A percentile compares a stretch with the other conserved stretches of the same genome.
Conservation (phyloP, 2,329 filamentous ascomycete genomes). For the Raffaelea albimanens region DNA sequence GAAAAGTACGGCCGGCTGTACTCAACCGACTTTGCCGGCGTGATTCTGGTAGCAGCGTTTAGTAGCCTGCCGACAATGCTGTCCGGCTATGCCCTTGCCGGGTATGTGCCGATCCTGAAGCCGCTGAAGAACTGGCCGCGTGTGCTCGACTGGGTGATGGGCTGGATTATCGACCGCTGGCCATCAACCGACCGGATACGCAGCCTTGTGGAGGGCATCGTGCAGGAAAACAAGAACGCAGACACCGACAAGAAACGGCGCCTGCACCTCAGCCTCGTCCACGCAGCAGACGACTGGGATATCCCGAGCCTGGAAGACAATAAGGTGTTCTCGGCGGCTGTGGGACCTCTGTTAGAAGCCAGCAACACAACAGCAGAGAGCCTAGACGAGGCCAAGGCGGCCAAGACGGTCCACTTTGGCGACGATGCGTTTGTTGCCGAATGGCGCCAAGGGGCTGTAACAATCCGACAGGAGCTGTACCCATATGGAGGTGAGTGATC, state of each 20-base stretch:
- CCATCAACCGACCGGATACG: conserved; percentile 57
- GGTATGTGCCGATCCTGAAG: conserved; percentile 67
- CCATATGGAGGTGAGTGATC: conserved; percentile 42
- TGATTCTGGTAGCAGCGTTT: conserved; percentile 75
- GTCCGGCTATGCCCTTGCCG: conserved; percentile 68
- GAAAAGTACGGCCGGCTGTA: conserved; percentile 51
- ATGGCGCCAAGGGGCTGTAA: conserved; percentile 34
- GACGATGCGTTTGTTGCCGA: conserved; percentile 38
- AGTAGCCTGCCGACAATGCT: conserved; percentile 64
- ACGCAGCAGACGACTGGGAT: conserved; percentile 72
- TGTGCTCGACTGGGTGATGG: conserved; percentile 50
- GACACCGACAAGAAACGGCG: conserved; percentile 22
- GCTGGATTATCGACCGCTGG: conserved; percentile 73
- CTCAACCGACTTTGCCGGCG: conserved; percentile 57
- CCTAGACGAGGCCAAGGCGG: conserved; percentile 27
- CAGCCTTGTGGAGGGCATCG: conserved; percentile 42
- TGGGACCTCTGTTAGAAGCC: conserved; percentile 26
- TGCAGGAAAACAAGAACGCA: conserved; percentile 7
- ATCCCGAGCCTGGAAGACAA: conserved; percentile 68
- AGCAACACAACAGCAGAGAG: conserved; percentile 16
- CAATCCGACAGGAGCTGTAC: conserved; percentile 45
- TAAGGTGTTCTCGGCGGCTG: conserved; percentile 51
- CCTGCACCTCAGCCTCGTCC: conserved; percentile 63
- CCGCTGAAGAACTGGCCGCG: conserved; percentile 61
- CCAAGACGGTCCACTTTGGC: conserved; percentile 31